Base-by-base conservation (phyloP, 345 rosid genomes). In the Orychophragmus violaceus region DNA sequence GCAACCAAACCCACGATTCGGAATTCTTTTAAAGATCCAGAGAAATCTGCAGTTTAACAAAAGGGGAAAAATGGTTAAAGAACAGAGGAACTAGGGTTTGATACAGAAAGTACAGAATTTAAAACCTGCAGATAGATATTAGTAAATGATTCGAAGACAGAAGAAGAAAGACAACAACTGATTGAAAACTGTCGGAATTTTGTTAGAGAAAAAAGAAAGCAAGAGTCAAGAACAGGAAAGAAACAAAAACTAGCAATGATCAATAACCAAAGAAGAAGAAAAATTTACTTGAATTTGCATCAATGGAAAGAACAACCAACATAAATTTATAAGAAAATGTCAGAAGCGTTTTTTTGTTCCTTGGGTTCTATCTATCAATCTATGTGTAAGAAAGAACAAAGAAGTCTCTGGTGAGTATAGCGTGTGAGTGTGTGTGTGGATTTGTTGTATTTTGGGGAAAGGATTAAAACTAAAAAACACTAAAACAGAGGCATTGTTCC, bases 211-310 rank as follows among this genome's bases (percentile, higher is more conserved):
- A 30, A 30, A 17, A 53, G 22, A 54, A 19, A 30, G 60, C 6
- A 55, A 32, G 16, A 36, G 24, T 14, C 33, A 24, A 41, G 46
- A 68, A 58, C 29, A 58, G 14, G 37, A 59, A 68, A 55, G 44
- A 42, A 44, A 35, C 19, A 23, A 45, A 53, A 21, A 28, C 0
- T 8, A 24, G 17, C 29, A 25, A 33, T 18, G 36, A 69, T 41
- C 29, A 54, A 48, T 19, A 45, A 45, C 51, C 6, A 69, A 6
- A 49, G 2, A 3, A 58, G 68, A 80, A 2, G 63, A 13, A 46
- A 2, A 56, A 73, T 78, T 81, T 75, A 73, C 72, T 66, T 79
- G 83, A 73, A 64, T 54, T 67, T 58, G 76, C n/a, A 64, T 64
- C 30, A 62, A 16, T 22, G 55, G 68, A 61, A 51, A 29, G 51